These are phyloP conservation scores for Neoboletus subvelutipes DNA, from an alignment of 768 basidiomycete species.

Conservation along the genomic window DNA sequence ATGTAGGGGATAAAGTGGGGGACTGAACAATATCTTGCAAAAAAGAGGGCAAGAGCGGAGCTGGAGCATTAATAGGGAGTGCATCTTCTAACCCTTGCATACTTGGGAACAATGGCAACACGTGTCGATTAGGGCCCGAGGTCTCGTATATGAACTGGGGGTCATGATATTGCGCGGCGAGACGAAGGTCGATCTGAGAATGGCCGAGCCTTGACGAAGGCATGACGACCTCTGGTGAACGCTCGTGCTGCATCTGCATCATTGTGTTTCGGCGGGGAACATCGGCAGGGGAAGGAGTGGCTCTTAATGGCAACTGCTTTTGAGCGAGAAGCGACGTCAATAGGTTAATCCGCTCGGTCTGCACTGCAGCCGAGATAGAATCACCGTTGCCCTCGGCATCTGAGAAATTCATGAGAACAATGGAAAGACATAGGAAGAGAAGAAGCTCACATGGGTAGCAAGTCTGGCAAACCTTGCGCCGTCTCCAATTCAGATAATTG, in stretches of 20 bases:
- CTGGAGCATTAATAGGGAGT: slow-evolving; percentile 36
- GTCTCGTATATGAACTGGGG: slow-evolving; percentile 72
- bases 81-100: slow-evolving; percentile 24
- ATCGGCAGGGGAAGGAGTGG: slow-evolving; percentile 17
- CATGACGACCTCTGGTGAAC: slow-evolving; percentile 39
- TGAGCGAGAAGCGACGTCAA: slow-evolving; percentile 72
- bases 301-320: slow-evolving; percentile 39
- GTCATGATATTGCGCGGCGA: slow-evolving; percentile 44
- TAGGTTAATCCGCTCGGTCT: slow-evolving; percentile 80
- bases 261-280: slow-evolving; percentile 43
- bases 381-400: slow-evolving; percentile 89
- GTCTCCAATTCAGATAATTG: slow-evolving; percentile 85
- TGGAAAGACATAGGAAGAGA: slow-evolving; percentile 8
- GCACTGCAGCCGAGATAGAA: slow-evolving; percentile 81
- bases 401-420: slow-evolving; percentile 29
- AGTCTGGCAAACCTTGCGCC: slow-evolving; percentile 87
- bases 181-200: slow-evolving; percentile 44
- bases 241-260: slow-evolving; percentile 46
- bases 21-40: slow-evolving; percentile 72
- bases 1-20: slow-evolving; percentile 63
- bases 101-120: slow-evolving; percentile 39
- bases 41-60: slow-evolving; percentile 72
- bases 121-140: slow-evolving; percentile 41
- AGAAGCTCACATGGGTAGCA: slow-evolving; percentile 72
- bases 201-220: slow-evolving; percentile 40